Evolutionary conservation across 2,329 filamentous ascomycete genomes (phyloP).

Genomic region (Aspergillus uvarum): DNA sequence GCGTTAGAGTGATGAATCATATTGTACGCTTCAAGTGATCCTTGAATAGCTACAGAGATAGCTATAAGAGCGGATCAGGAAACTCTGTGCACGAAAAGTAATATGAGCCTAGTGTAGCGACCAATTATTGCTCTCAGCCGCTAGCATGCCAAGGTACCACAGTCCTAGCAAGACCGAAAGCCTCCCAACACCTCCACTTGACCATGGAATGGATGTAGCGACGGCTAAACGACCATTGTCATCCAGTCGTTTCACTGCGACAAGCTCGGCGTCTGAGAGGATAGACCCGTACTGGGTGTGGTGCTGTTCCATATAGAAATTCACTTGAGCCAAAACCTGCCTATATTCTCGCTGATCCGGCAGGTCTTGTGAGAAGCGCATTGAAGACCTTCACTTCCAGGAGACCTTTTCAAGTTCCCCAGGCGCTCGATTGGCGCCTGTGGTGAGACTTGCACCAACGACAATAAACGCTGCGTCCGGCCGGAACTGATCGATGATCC

Average conservation of each 20-base stretch:
- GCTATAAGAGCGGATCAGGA: too few species aligned
- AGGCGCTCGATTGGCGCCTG: too few species aligned
- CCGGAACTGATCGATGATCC: slow-evolving; percentile 10
- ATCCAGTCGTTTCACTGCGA: slow-evolving; percentile 14
- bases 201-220: slow-evolving; percentile 12
- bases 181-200: slow-evolving; percentile 10
- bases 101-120: neutral
- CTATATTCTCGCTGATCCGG: slow-evolving; percentile 6
- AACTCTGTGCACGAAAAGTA: too few species aligned
- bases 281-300: neutral
- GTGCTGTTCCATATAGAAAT: neutral
- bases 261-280: slow-evolving; percentile 10
- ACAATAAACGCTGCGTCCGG: slow-evolving; percentile 16
- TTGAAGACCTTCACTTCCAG: slow-evolving; percentile 15
- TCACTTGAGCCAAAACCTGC: neutral
- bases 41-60: too few species aligned
- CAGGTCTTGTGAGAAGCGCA: slow-evolving; percentile 4
- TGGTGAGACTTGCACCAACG: neutral
- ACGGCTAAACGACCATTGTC: slow-evolving; percentile 11
- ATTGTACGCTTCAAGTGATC: too few species aligned
- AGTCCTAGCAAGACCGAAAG: slow-evolving; percentile 12
- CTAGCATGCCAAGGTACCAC: slow-evolving; percentile 21
- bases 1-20: too few species aligned
- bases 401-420: slow-evolving; percentile 18
- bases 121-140: slow-evolving; percentile 11